Percentiles rank a stretch among this genome's conserved stretches.
phyloP scores from a whole-genome alignment of 306 rosid species.

The Abrus precatorius region DNA sequence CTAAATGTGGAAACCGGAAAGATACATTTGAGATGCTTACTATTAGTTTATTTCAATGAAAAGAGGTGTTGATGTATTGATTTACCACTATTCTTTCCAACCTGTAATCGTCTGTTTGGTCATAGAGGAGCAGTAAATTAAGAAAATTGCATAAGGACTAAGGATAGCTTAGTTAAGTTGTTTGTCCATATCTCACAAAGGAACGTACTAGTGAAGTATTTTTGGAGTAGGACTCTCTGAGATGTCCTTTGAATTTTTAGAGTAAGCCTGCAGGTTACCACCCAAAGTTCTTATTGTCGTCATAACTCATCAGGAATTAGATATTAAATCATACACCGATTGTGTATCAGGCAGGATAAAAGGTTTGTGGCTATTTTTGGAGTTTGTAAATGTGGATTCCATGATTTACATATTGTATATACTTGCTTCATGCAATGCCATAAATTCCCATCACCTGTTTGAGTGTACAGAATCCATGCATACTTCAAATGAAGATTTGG shows the following conservation, averaged over 20 bases:
- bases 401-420: constrained; percentile 25
- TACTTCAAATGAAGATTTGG: constrained; percentile 14
- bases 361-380: constrained; percentile 27
- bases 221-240: constrained; percentile 17
- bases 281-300: background rate
- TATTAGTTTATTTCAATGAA: constrained; percentile 4
- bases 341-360: constrained; percentile 34
- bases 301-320: constrained; percentile 2
- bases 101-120: background rate
- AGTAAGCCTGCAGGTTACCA: background rate
- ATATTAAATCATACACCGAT: constrained; percentile 9
- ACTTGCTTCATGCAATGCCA: constrained; percentile 4
- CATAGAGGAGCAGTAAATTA: constrained; percentile 18
- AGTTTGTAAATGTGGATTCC: constrained; percentile 13
- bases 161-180: constrained; percentile 33
- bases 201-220: constrained; percentile 9
- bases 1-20: constrained; percentile 37
- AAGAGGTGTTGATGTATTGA: constrained; percentile 20
- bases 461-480: constrained; percentile 11
- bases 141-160: constrained; percentile 26
- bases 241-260: constrained; percentile 20
- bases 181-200: constrained; percentile 20
- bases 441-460: background rate
- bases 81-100: constrained; percentile 24
- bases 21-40: constrained; percentile 26